Evolutionary conservation across 23 red algal species (phyloP), one percentile per base, ranked within the genome.

Genomic region (Agarophyton chilense): DNA sequence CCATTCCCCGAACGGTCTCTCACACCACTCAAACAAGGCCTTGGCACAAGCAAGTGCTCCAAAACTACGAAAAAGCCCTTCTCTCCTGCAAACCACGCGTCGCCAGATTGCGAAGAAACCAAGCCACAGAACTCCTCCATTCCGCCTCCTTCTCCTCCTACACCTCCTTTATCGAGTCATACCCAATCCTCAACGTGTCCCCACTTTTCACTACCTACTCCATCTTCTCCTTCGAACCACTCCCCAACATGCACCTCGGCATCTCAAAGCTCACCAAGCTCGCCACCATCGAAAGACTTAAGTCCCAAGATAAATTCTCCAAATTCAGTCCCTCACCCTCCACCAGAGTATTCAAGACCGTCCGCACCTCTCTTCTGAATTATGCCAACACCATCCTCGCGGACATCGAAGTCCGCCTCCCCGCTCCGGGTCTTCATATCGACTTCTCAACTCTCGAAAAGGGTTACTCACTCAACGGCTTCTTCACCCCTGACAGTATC

Each of bases 251-350:
- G 11, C 60, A 47, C 42, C 40, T 83, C 39, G 32, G 79, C 0
- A 22, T 83, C 56, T 83, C 79, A 0, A 83, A 83, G 43, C 21
- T 64, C 9, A 43, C 66, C 54, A 83, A 7, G 22, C 31, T 26
- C 13, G 34, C 56, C 17, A 25, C 79, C 39, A 45, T 67, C 55
- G 60, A 83, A 43, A 19, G 58, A 83, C 58, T 83, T 7, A 0
- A 38, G 32, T 34, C 35, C 26, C 1, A 66, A n/a, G 24, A 17
- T 7, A 36, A 4, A 4, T 44, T 0, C 31, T 46, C 55, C 40
- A 66, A 18, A 0, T 0, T 67, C 2, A 34, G 8, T 24, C 47
- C 79, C 24, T 26, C 14, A 0, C 10, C 10, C 11, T 13, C 4
- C 19, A 4, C 18, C 1, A 22, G 52, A 40, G 36, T 45, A 1